phyloP scores from a whole-genome alignment of 2,329 filamentous ascomycete genomes.

The Fusarium lyarnte region DNA sequence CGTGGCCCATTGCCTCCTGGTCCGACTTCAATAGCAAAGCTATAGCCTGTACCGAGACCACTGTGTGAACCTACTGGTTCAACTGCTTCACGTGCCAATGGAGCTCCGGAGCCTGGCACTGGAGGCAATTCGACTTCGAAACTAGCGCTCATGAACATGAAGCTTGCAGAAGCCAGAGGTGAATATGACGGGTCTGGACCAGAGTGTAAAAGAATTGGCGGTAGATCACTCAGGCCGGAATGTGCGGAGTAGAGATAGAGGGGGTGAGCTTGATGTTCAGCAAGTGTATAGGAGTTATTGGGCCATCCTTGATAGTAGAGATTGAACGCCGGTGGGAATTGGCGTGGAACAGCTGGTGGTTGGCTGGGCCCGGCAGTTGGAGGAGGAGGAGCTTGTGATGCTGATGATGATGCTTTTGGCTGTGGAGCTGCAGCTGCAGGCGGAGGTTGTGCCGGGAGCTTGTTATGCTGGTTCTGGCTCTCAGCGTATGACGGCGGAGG shows the following conservation, averaged over 20 bases:
- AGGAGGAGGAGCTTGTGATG: neutral
- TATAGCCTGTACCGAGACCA: constrained; percentile 18
- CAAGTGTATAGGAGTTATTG: constrained; percentile 15
- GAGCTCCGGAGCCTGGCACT: constrained; percentile 17
- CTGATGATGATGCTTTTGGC: neutral
- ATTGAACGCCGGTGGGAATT: constrained; percentile 37
- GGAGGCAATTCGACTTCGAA: constrained; percentile 38
- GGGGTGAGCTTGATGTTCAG: constrained; percentile 33
- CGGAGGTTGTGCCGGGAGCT: neutral
- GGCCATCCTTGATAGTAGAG: constrained; percentile 24
- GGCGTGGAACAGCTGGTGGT: constrained; percentile 6
- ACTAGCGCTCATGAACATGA: constrained; percentile 10
- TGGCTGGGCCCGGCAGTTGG: constrained; percentile 1
- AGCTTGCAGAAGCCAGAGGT: constrained; percentile 33
- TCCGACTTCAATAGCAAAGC: constrained; percentile 35
- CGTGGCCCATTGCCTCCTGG: constrained; percentile 19
- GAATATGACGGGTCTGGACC: constrained; percentile 27
- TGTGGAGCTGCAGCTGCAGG: neutral
- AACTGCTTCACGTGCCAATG: constrained; percentile 23
- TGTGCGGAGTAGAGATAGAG: constrained; percentile 33
- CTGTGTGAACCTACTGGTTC: neutral
- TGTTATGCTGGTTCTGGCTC: neutral
- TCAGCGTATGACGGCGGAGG: constrained; percentile 25
- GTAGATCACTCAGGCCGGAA: constrained; percentile 14
- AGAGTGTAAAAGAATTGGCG: constrained; percentile 37